Conservation (phyloP, 2,329 filamentous ascomycete genomes). For the Alternaria brassicae region DNA sequence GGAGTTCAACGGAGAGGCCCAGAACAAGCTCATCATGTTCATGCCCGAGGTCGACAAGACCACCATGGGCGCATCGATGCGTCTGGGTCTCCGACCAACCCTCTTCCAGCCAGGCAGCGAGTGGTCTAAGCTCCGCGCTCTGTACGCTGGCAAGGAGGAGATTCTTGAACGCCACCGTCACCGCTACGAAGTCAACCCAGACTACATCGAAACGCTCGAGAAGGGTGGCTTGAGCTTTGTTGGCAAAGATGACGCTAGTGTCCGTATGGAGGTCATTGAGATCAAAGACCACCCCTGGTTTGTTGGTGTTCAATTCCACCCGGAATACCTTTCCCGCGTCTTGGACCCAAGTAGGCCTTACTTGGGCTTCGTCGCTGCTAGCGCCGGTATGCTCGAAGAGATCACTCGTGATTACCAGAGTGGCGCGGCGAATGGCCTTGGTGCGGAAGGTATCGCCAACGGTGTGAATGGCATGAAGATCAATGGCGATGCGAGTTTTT, state of each 20-base stretch:
- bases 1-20: slow-evolving; percentile 65
- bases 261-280: slow-evolving; percentile 84
- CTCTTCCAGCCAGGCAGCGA: slow-evolving; percentile 77
- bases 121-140: slow-evolving; percentile 77
- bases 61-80: slow-evolving; percentile 87
- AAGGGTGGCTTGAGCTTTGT: slow-evolving; percentile 75
- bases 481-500: slow-evolving; percentile 28
- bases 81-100: slow-evolving; percentile 76
- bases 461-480: slow-evolving; percentile 32
- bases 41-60: slow-evolving; percentile 87
- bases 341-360: slow-evolving; percentile 77
- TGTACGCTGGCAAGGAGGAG: slow-evolving; percentile 67
- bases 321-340: slow-evolving; percentile 82
- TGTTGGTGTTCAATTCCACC: slow-evolving; percentile 87
- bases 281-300: slow-evolving; percentile 84
- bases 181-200: slow-evolving; percentile 89
- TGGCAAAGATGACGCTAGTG: slow-evolving; percentile 78
- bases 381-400: slow-evolving; percentile 68
- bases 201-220: slow-evolving; percentile 72
- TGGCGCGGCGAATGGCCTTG: slow-evolving; percentile 19
- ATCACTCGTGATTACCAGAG: slow-evolving; percentile 47
- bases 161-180: slow-evolving; percentile 81
- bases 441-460: slow-evolving; percentile 32
- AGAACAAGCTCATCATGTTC: slow-evolving; percentile 78
- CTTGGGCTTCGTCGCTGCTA: slow-evolving; percentile 84